Base-by-base conservation (phyloP, 371 early-diverging fungal genomes). In the Haplosporangium sp. region DNA sequence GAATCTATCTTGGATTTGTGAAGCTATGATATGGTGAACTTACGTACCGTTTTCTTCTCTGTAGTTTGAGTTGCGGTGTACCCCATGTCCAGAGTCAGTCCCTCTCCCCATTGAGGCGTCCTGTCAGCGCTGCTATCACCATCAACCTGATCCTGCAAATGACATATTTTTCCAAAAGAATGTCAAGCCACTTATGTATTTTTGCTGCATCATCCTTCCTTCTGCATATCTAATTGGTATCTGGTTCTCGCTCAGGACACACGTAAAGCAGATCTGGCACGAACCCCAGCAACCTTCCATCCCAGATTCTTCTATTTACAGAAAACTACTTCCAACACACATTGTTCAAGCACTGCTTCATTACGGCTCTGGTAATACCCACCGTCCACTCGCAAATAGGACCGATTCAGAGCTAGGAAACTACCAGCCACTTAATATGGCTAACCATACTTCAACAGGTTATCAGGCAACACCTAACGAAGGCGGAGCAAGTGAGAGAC, bases 211-310 rank as follows among this genome's bases (percentile, higher is more conserved):
- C 13, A 90, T 95, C 15, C 84, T 98, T 47, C 92, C 96, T 2
- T 86, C 94, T 5, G 92, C 95, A 20, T 98, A 98, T 82, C 78
- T 93, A 44, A 89, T 97, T 67, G 98, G 97, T n/a, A 87, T 98
- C 61, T 93, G 94, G 87, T 98, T 98, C 70, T 95, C 97, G 64
- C 90, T 98, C 55, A 88, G 92, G 63, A 98, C 98, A 0, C 98
- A 98, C 71, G 93, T 93, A 27, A 89, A 92, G 72, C 91, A 92
- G 83, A 96, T 98, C 55, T 98, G 95, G 89, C 89, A 94, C 37
- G 76, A 84, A 38, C 61, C 76, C 17, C 85, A 81, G 11, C 77
- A 83, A 38, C 67, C 77, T 42, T 71, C 68, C n/a, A 70, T 68
- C 74, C 87, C 40, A 77, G 88, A 65, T 72, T 86, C 67, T 66